phyloP scores from a whole-genome alignment of 208 protist species.

The Leishmania guyanensis region DNA sequence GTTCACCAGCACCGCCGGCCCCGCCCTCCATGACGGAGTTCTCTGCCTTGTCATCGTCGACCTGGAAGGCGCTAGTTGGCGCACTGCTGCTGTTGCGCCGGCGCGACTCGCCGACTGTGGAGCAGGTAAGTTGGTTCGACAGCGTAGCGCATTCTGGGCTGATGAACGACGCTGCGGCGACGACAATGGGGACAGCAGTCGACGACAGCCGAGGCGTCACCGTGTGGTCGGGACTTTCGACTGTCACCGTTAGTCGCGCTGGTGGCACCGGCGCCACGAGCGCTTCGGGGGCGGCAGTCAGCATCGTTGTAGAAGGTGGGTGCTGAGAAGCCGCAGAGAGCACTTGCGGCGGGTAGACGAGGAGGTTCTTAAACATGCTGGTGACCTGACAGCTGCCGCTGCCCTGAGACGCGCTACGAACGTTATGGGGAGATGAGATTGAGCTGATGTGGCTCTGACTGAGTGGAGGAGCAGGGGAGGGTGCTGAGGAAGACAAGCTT shows the following conservation, averaged over 20 bases:
- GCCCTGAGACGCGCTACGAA: neutral
- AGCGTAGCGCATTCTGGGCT: neutral
- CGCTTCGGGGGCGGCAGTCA: neutral
- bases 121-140: neutral
- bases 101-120: conserved; percentile 22
- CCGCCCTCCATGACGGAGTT: conserved; percentile 10
- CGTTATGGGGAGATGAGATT: neutral
- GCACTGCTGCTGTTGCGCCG: conserved; percentile 30
- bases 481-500: neutral
- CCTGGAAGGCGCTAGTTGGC: conserved; percentile 4
- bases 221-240: neutral
- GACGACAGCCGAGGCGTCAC: neutral
- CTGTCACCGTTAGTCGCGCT: neutral
- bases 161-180: neutral
- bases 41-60: conserved; percentile 12
- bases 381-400: neutral
- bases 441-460: neutral
- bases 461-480: neutral
- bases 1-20: conserved; percentile 6
- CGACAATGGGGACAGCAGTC: neutral
- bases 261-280: neutral
- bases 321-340: conserved; percentile 8
- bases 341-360: conserved; percentile 14
- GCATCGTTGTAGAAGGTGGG: neutral
- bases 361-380: neutral